Conservation (phyloP, 768 basidiomycete species). For the Sistotremastrum niveocremeum region DNA sequence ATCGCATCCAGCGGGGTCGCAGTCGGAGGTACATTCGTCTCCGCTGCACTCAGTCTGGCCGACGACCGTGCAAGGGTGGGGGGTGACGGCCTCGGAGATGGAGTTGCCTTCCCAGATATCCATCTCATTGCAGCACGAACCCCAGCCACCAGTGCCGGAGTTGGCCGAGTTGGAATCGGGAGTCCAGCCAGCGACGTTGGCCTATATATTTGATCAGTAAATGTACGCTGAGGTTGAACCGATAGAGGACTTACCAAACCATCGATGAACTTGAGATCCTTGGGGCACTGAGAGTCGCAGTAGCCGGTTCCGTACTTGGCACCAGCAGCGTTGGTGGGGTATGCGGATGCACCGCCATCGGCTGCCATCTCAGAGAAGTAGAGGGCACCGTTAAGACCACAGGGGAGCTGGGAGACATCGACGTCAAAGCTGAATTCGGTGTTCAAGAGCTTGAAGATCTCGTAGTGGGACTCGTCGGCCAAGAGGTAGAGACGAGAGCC, state of each 20-base stretch:
- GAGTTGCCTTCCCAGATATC: conserved; percentile 49
- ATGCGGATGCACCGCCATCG: conserved; percentile 37
- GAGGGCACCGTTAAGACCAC: conserved; percentile 48
- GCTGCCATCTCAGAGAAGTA: conserved; percentile 50
- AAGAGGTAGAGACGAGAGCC: conserved; percentile 37
- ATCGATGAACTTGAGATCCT: conserved; percentile 47
- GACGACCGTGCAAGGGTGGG: conserved; percentile 32
- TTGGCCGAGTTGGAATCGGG: conserved; percentile 25
- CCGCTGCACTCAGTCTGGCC: conserved; percentile 31
- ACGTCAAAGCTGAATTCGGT: conserved; percentile 49
- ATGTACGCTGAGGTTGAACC: not conserved
- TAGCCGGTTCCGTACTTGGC: conserved; percentile 54
- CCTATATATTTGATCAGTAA: conserved; percentile 16
- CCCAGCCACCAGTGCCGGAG: conserved; percentile 30
- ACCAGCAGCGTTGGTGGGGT: conserved; percentile 42
- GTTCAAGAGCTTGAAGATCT: conserved; percentile 38
- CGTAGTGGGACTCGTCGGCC: conserved; percentile 28
- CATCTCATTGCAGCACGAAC: conserved; percentile 48
- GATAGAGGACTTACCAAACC: conserved; percentile 26
- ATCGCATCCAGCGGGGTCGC: conserved; percentile 46
- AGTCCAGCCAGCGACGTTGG: conserved; percentile 33
- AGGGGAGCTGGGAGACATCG: conserved; percentile 42
- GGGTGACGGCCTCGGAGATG: conserved; percentile 36
- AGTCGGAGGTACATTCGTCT: conserved; percentile 23
- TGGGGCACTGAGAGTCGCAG: conserved; percentile 49